phyloP scores from a whole-genome alignment of 2,329 filamentous ascomycete genomes.

The Teratosphaeria viscida region DNA sequence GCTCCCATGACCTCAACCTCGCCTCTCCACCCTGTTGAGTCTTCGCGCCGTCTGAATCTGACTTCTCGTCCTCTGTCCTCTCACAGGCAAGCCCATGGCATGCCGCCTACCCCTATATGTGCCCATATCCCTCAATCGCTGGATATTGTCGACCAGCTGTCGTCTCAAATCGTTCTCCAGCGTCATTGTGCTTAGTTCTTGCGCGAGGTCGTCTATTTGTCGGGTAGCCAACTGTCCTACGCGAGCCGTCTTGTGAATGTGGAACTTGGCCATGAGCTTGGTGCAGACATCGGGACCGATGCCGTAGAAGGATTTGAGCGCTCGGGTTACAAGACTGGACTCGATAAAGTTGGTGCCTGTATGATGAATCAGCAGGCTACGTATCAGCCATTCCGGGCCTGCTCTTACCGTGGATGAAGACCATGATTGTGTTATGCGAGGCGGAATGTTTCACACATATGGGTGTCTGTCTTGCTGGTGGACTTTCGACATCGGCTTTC shows the following conservation, averaged over 20 bases:
- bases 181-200: constrained; percentile 80
- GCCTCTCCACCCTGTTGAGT: constrained; percentile 49
- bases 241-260: constrained; percentile 73
- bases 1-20: constrained; percentile 17
- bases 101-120: constrained; percentile 81
- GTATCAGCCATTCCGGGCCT: not conserved
- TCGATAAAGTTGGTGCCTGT: constrained; percentile 67
- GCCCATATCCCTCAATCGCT: constrained; percentile 78
- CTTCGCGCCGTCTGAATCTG: constrained; percentile 54
- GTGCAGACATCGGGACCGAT: constrained; percentile 60
- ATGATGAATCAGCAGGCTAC: not conserved
- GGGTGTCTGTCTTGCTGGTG: not conserved
- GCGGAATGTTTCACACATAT: constrained; percentile 3
- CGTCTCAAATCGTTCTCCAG: constrained; percentile 81
- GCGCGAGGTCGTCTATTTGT: constrained; percentile 71
- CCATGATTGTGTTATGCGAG: constrained; percentile 1
- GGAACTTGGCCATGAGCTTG: constrained; percentile 76
- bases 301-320: constrained; percentile 76
- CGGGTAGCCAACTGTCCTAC: constrained; percentile 64
- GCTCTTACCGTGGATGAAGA: constrained; percentile 51
- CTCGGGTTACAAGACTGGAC: constrained; percentile 57
- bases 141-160: constrained; percentile 74
- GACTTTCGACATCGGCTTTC: not conserved
- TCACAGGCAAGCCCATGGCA: constrained; percentile 82
- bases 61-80: constrained; percentile 78